These are phyloP conservation scores for Tetragonia tetragonoides DNA, from an alignment of 148 eudicot genomes.

Conservation along the genomic window DNA sequence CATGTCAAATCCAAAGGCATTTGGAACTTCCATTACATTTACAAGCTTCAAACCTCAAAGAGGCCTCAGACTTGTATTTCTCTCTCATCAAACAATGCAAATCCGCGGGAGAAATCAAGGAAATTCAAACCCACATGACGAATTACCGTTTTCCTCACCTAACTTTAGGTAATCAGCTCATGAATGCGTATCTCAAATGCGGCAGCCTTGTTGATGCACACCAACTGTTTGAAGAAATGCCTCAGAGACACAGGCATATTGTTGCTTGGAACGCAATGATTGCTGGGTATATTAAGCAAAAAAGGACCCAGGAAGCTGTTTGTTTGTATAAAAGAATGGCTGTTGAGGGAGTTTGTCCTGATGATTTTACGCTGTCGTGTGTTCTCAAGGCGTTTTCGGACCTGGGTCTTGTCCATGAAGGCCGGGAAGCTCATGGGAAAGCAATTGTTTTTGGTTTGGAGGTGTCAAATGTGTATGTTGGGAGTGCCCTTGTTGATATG, in stretches of 20 bases:
- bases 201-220: constrained; percentile 36
- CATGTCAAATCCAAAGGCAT: not conserved
- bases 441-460: constrained; percentile 42
- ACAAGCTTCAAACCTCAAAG: constrained; percentile 12
- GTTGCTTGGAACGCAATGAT: constrained; percentile 44
- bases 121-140: constrained; percentile 32
- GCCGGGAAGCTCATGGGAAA: constrained; percentile 35
- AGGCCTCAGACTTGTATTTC: constrained; percentile 16
- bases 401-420: constrained; percentile 33
- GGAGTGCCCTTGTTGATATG: constrained; percentile 47
- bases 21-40: not conserved
- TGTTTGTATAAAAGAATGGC: constrained; percentile 31
- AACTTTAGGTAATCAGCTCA: constrained; percentile 32
- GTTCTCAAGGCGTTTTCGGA: constrained; percentile 42
- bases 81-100: constrained; percentile 31
- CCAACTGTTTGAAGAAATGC: constrained; percentile 42
- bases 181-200: constrained; percentile 29
- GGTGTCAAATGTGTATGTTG: constrained; percentile 40
- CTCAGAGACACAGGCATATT: constrained; percentile 24
- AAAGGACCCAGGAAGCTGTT: constrained; percentile 24
- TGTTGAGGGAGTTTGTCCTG: constrained; percentile 36
- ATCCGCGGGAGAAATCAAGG: constrained; percentile 18
- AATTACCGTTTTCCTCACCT: constrained; percentile 28
- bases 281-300: constrained; percentile 33
- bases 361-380: constrained; percentile 39